Percentiles rank a stretch among this genome's conserved stretches.
phyloP scores from a whole-genome alignment of 78 protist species.

The Dictyostelium citrinum region DNA sequence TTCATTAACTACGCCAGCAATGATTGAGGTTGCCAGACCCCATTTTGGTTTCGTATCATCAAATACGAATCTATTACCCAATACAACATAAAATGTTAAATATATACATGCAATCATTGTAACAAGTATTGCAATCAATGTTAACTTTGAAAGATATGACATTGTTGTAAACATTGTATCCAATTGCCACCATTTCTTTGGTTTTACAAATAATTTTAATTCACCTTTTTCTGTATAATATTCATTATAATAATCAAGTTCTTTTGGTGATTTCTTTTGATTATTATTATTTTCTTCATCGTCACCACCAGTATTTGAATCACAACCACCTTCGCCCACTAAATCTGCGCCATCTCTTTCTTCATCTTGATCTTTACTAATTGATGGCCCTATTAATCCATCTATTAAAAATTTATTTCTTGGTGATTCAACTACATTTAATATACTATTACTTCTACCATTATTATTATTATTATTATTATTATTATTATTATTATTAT shows the following conservation, averaged over 20 bases:
- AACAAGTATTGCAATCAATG: neutral
- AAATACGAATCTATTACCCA: constrained; percentile 13
- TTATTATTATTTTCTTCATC: too few relatives aligned
- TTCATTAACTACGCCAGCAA: constrained; percentile 13
- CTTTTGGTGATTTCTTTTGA: neutral
- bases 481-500: neutral
- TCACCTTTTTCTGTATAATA: constrained; percentile 4
- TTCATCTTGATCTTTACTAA: neutral
- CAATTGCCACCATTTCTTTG: neutral
- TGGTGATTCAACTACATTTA: neutral
- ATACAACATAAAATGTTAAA: constrained; percentile 11
- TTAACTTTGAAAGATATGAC: neutral
- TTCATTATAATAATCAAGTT: neutral
- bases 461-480: neutral
- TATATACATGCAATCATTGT: neutral
- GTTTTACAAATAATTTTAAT: neutral
- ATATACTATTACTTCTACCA: neutral
- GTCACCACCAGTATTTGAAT: neutral
- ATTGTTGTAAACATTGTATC: neutral
- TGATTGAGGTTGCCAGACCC: neutral
- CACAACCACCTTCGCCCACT: neutral
- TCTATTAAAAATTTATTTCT: neutral
- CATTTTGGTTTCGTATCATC: neutral
- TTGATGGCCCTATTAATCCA: neutral
- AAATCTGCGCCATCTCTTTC: neutral